These are phyloP conservation scores for Alternaria ventricosa DNA, from an alignment of 2,329 filamentous ascomycete genomes.

Conservation along the genomic window DNA sequence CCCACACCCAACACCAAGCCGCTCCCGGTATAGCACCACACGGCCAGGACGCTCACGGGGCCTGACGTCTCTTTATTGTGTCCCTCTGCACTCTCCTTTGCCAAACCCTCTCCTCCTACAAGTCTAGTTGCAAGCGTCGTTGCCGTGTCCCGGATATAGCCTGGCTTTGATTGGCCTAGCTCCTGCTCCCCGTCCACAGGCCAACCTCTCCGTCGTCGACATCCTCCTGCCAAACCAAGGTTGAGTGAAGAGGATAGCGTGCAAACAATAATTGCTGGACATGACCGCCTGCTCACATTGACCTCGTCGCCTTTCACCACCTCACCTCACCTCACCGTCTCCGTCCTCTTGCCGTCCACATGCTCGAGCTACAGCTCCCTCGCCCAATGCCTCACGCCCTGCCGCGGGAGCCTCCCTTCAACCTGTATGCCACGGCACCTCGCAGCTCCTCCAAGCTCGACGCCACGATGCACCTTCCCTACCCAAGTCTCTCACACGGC, in stretches of 20 bases:
- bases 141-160: slow-evolving; percentile 31
- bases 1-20: slow-evolving; percentile 19
- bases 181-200: slow-evolving; percentile 34
- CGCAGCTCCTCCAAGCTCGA: slow-evolving; percentile 36
- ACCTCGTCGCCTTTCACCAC: slow-evolving; percentile 16
- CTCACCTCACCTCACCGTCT: slow-evolving; percentile 12
- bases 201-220: slow-evolving; percentile 30
- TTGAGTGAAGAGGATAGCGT: slow-evolving; percentile 21
- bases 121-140: slow-evolving; percentile 20
- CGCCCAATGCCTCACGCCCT: slow-evolving; percentile 51
- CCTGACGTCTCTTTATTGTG: slow-evolving; percentile 27
- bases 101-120: slow-evolving; percentile 16
- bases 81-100: slow-evolving; percentile 22
- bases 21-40: slow-evolving; percentile 18
- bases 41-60: slow-evolving; percentile 7
- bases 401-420: slow-evolving; percentile 43
- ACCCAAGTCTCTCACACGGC: slow-evolving; percentile 29
- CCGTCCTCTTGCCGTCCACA: slow-evolving; percentile 32
- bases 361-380: slow-evolving; percentile 51
- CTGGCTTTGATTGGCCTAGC: slow-evolving; percentile 39
- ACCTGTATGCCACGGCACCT: slow-evolving; percentile 38
- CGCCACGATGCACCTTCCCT: slow-evolving; percentile 44
- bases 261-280: slow-evolving; percentile 20
- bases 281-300: slow-evolving; percentile 24
- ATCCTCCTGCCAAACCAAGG: slow-evolving; percentile 31